Conservation (phyloP, 768 basidiomycete genomes). For the Sporobolomyces pararoseus region DNA sequence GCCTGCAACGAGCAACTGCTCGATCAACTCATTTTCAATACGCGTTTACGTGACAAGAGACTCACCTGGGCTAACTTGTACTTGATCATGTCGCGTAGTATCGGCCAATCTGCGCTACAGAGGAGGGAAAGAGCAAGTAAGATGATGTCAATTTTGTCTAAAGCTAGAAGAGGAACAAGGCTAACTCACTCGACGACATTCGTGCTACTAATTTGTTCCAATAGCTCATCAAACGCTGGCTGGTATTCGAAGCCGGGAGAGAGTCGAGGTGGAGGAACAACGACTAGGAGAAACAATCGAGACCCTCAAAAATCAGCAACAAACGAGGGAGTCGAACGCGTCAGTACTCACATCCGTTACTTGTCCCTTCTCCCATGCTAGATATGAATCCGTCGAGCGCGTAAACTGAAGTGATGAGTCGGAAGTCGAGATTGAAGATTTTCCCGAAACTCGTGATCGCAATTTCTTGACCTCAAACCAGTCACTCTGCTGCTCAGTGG, state of each 20-base stretch:
- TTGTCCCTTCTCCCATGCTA: neutral
- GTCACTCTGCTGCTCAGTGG: no score
- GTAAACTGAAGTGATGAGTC: no score
- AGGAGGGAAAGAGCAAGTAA: neutral
- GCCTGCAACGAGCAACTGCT: constrained; percentile 13
- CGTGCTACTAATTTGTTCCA: constrained; percentile 63
- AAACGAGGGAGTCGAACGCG: no score
- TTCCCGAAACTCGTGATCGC: no score
- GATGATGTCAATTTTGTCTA: constrained; percentile 17
- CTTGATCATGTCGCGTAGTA: constrained; percentile 69
- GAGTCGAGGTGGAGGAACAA: constrained; percentile 16
- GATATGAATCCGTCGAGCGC: neutral
- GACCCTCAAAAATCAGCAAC: no score
- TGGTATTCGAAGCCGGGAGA: constrained; percentile 27
- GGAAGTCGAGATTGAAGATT: no score
- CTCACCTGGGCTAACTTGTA: constrained; percentile 64
- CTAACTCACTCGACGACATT: constrained; percentile 62
- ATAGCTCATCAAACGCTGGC: constrained; percentile 55
- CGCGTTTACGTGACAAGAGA: neutral
- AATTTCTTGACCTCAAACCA: no score
- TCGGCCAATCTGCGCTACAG: constrained; percentile 64
- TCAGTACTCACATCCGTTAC: constrained; percentile 1
- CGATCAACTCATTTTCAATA: neutral
- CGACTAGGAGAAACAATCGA: neutral
- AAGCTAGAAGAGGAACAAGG: constrained; percentile 12